These are phyloP conservation scores for Sapria himalayana DNA, from an alignment of 345 rosid species.

Conservation along the genomic window DNA sequence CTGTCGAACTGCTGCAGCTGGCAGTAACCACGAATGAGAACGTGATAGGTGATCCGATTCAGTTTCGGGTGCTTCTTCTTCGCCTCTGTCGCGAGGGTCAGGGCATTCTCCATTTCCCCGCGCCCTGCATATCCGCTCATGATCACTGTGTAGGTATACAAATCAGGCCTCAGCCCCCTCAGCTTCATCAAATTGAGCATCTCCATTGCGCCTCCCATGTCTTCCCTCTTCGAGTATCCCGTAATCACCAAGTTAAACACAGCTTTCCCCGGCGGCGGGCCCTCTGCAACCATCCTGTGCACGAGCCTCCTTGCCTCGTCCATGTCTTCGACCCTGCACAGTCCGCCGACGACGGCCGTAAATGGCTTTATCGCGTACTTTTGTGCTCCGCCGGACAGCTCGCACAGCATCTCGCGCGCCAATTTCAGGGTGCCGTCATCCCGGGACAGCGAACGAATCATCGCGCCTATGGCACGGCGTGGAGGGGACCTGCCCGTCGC, in stretches of 20 bases:
- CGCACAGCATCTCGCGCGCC: conserved; percentile 35
- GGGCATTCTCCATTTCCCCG: conserved; percentile 59
- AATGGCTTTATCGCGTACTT: conserved; percentile 50
- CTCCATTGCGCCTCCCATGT: conserved; percentile 34
- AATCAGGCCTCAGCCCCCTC: conserved; percentile 67
- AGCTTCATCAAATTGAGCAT: conserved; percentile 42
- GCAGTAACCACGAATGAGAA: conserved; percentile 64
- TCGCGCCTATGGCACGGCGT: conserved; percentile 18
- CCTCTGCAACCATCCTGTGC: conserved; percentile 41
- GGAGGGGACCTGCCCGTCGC: conserved; percentile 25
- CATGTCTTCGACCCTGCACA: conserved; percentile 44
- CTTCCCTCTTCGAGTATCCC: conserved; percentile 37
- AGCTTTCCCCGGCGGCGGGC: conserved; percentile 71
- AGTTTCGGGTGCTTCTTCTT: conserved; percentile 51
- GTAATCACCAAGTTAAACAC: conserved; percentile 41
- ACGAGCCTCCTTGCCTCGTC: conserved; percentile 38
- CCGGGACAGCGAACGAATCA: conserved; percentile 29
- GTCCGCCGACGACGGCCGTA: conserved; percentile 40
- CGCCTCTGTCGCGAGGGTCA: conserved; percentile 34
- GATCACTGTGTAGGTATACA: conserved; percentile 51
- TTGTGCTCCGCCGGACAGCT: conserved; percentile 21
- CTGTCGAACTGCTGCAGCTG: conserved; percentile 52
- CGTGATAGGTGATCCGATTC: conserved; percentile 47
- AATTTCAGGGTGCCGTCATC: conserved; percentile 42
- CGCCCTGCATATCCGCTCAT: conserved; percentile 60